These are phyloP conservation scores for Sutorius australiensis DNA, from an alignment of 768 basidiomycete species.

Conservation along the genomic window DNA sequence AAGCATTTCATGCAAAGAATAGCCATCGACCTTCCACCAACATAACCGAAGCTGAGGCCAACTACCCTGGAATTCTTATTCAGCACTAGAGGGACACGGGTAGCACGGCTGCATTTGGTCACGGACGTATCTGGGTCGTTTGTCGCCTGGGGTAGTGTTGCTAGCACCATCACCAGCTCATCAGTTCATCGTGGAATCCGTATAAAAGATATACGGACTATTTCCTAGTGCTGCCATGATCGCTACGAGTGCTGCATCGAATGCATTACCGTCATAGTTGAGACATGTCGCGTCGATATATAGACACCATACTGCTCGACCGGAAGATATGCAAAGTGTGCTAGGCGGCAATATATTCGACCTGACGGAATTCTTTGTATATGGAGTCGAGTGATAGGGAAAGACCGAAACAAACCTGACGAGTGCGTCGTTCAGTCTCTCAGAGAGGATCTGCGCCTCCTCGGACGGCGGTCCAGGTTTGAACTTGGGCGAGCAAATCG, in stretches of 20 bases:
- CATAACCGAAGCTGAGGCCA: conserved; percentile 23
- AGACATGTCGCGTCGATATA: conserved; percentile 95
- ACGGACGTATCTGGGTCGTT: conserved; percentile 65
- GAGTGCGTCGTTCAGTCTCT: conserved; percentile 76
- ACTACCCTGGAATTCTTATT: conserved; percentile 17
- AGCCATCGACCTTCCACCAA: conserved; percentile 19
- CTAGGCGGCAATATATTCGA: conserved; percentile 60
- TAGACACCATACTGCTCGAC: conserved; percentile 86
- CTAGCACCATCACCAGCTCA: conserved; percentile 34
- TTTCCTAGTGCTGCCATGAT: conserved; percentile 85
- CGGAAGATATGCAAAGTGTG: conserved; percentile 75
- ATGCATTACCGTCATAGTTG: conserved; percentile 95
- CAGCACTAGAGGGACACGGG: conserved; percentile 45
- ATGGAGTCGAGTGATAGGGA: not conserved
- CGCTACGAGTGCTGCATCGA: conserved; percentile 85
- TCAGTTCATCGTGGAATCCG: not conserved
- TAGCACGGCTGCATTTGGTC: conserved; percentile 58
- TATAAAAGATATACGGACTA: conserved; percentile 60
- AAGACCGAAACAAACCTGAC: conserved; percentile 46
- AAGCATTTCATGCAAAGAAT: not conserved
- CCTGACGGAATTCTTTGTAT: conserved; percentile 35
- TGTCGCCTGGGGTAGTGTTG: conserved; percentile 63
- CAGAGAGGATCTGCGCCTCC: conserved; percentile 89
- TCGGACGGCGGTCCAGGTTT: conserved; percentile 94
- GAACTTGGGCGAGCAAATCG: conserved; percentile 89